Base-by-base conservation (phyloP, 805 yeast genomes). In the Schizosaccharomyces japonicus region DNA sequence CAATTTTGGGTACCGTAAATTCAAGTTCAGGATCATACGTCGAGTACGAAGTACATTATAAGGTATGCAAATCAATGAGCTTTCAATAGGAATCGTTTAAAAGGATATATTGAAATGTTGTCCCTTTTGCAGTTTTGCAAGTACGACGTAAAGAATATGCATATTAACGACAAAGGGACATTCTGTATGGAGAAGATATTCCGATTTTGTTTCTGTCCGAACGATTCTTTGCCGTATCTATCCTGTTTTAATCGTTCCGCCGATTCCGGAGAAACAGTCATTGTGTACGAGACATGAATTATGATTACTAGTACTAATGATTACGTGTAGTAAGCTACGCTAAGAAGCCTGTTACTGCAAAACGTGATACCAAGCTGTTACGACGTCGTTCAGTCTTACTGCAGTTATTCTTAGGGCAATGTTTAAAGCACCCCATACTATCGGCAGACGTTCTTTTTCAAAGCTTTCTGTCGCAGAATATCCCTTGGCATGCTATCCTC, bases 231-330 rank as follows among this genome's bases (percentile, higher is more conserved):
- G 75, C 2, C 75, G 78, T 54, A 63, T 81, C 32, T 78, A 79
- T 52, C 95, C 98, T 2, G 74, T 90, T 2, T 58, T 76, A 3
- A 71, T 90, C 3, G 73, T 90, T 4, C 98, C 98, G 4, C 95
- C 96, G 1, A 87, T 90, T 8, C 98, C 98, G 0, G 80, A 77
- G 60, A 80, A 80, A 58, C 87, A 80, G 59, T 68, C 81, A 13
- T 58, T 80, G 53, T 5, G 46, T 42, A 42, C n/a, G n/a, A 10
- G 46, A 17, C 11, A 8, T n/a, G 5, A 17, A 36, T 8, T 29
- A 29, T 29, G 13, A 8, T 29, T 29, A 29, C 11, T 8, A 8
- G 13, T 29, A 29, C 7, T 29, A 29, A 8, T 13, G 7, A 8
- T 29, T 13, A 29, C 13, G 23, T 36, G 13, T 19, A 36, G 42